Evolutionary conservation across 2,329 filamentous ascomycete genomes (phyloP).

Genomic region (Ophidiomyces ophidiicola): DNA sequence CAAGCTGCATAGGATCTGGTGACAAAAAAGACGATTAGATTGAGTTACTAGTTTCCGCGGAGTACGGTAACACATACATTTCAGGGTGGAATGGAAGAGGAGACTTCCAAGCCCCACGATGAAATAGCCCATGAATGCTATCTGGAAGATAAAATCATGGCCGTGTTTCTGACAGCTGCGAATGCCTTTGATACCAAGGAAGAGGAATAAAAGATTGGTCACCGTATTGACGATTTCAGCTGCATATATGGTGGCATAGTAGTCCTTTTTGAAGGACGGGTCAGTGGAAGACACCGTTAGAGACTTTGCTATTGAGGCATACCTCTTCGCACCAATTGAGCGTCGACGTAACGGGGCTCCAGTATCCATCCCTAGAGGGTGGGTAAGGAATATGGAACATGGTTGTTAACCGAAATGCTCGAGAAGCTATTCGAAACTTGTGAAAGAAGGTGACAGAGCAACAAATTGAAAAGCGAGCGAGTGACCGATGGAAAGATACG

Average conservation of each 20-base stretch:
- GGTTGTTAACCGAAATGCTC: neutral
- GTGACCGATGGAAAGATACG: neutral
- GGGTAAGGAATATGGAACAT: conserved; percentile 28
- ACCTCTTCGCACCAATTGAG: conserved; percentile 74
- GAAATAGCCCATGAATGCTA: conserved; percentile 52
- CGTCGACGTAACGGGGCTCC: conserved; percentile 59
- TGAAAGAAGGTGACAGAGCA: neutral
- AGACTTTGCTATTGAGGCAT: conserved; percentile 15
- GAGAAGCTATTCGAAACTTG: neutral
- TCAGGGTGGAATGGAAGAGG: conserved; percentile 51
- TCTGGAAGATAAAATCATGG: conserved; percentile 63
- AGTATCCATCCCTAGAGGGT: conserved; percentile 45
- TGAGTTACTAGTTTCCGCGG: neutral
- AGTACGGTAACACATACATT: conserved; percentile 34
- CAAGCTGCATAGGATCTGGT: conserved; percentile 56
- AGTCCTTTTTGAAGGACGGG: conserved; percentile 43
- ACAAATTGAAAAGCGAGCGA: neutral
- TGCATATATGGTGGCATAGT: conserved; percentile 61
- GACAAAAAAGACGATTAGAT: neutral
- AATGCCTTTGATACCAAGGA: conserved; percentile 63
- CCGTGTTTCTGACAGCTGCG: conserved; percentile 57
- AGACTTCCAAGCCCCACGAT: conserved; percentile 51
- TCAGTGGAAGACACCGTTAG: neutral
- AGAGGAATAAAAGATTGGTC: conserved; percentile 73
- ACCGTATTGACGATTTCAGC: conserved; percentile 70